phyloP scores from a whole-genome alignment of 495 filamentous ascomycete species.

The Apodospora peruviana region DNA sequence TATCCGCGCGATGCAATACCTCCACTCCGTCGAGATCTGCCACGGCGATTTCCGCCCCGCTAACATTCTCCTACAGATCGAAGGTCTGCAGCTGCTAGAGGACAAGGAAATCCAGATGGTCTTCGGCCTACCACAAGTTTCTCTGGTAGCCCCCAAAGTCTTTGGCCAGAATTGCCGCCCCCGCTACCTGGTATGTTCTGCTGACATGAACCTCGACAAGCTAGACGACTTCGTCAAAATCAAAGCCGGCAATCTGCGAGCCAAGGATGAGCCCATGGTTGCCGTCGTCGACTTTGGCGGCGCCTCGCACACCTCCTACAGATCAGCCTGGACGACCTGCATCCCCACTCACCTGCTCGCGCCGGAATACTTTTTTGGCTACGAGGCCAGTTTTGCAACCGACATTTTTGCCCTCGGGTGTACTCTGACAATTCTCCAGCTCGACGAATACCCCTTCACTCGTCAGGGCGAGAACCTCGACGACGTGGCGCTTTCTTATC shows the following conservation, averaged over 20 bases:
- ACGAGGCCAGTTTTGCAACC: background rate
- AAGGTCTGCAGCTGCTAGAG: background rate
- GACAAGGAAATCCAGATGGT: background rate
- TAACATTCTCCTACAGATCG: background rate
- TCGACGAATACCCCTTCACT: too few relatives aligned
- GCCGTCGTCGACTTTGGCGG: background rate
- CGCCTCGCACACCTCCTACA: background rate
- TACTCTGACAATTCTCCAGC: background rate
- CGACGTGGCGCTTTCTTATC: too few relatives aligned
- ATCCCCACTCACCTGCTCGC: background rate
- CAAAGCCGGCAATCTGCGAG: background rate
- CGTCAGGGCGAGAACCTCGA: too few relatives aligned
- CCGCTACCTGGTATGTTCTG: background rate
- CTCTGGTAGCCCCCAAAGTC: background rate
- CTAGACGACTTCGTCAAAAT: background rate
- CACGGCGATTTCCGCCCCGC: slow-evolving; percentile 1
- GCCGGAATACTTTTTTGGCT: background rate
- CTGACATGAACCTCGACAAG: background rate
- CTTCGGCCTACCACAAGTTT: too few relatives aligned
- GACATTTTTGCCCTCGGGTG: background rate
- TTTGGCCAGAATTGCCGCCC: background rate
- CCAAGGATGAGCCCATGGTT: background rate
- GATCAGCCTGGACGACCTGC: too few relatives aligned
- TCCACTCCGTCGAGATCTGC: background rate
- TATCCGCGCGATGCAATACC: background rate